Evolutionary conservation across 352 stramenopile species (phyloP).

Genomic region (Hyaloperonospora brassicae): DNA sequence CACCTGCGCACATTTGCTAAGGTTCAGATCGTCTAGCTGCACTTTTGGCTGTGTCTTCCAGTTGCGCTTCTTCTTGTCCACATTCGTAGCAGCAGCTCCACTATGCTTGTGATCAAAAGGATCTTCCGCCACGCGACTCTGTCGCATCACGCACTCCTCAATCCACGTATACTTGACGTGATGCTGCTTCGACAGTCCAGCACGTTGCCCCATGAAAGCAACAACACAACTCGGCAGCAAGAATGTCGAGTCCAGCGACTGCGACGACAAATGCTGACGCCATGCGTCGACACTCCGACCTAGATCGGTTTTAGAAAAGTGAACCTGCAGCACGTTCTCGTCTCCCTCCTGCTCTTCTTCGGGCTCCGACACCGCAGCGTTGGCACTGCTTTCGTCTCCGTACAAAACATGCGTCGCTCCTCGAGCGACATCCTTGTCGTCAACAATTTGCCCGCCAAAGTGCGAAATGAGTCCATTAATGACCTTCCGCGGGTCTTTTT

Average conservation of each 20-base stretch:
- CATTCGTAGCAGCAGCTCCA: constrained; percentile 8
- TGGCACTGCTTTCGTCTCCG: constrained; percentile 33
- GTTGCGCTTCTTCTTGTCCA: constrained; percentile 20
- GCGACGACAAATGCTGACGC: constrained; percentile 32
- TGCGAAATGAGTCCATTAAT: constrained; percentile 72
- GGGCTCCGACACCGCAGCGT: constrained; percentile 2
- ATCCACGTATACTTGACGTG: constrained; percentile 77
- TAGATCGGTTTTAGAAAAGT: constrained; percentile 41
- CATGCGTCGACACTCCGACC: constrained; percentile 33
- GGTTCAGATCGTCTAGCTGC: constrained; percentile 42
- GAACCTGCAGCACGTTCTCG: constrained; percentile 38
- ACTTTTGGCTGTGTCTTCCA: constrained; percentile 46
- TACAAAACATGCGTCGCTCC: constrained; percentile 70
- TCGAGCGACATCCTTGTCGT: constrained; percentile 33
- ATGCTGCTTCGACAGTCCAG: constrained; percentile 45
- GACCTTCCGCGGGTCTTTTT: constrained; percentile 74
- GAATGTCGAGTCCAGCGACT: constrained; percentile 21
- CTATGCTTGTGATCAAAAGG: constrained; percentile 28
- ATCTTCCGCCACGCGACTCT: constrained; percentile 45
- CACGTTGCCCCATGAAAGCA: constrained; percentile 41
- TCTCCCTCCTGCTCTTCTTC: constrained; percentile 25
- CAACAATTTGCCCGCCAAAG: constrained; percentile 72
- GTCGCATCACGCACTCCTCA: constrained; percentile 62
- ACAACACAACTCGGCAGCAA: constrained; percentile 50
- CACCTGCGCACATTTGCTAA: constrained; percentile 35